Evolutionary conservation across 2,329 filamentous ascomycete genomes (phyloP).

Genomic region (Sclerotinia spermophila): DNA sequence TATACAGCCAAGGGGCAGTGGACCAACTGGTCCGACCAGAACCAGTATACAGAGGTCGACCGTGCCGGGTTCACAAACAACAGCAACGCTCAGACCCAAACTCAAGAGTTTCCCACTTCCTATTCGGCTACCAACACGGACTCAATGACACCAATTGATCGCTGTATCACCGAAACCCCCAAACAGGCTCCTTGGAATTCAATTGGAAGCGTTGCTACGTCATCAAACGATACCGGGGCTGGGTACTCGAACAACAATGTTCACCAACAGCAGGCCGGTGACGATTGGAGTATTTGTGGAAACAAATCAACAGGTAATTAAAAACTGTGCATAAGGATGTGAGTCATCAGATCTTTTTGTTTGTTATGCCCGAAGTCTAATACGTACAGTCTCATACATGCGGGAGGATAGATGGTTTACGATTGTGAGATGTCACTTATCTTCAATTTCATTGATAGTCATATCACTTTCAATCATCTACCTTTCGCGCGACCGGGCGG

Average conservation of each 20-base stretch:
- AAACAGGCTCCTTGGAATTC: not conserved
- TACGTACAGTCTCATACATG: not conserved
- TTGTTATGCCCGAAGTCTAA: not conserved
- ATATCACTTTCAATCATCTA: not conserved
- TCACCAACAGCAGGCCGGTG: not conserved
- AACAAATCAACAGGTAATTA: not conserved
- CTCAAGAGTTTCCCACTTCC: not conserved
- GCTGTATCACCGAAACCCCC: not conserved
- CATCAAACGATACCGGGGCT: not conserved
- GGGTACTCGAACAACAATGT: not conserved
- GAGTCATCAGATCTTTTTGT: not conserved
- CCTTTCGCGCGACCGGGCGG: not conserved
- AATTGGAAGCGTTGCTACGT: not conserved
- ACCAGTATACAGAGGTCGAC: not conserved
- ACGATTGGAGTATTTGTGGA: constrained; percentile 6
- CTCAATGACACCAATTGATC: not conserved
- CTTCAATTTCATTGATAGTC: not conserved
- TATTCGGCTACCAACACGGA: no score
- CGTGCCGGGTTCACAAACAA: not conserved
- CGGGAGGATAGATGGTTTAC: not conserved
- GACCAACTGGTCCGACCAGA: not conserved
- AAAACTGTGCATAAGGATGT: not conserved
- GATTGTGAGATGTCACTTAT: not conserved
- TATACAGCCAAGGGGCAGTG: not conserved
- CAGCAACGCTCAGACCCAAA: not conserved